These are phyloP conservation scores for Plasmodium malariae DNA, from an alignment of 169 alveolate species.

Conservation along the genomic window DNA sequence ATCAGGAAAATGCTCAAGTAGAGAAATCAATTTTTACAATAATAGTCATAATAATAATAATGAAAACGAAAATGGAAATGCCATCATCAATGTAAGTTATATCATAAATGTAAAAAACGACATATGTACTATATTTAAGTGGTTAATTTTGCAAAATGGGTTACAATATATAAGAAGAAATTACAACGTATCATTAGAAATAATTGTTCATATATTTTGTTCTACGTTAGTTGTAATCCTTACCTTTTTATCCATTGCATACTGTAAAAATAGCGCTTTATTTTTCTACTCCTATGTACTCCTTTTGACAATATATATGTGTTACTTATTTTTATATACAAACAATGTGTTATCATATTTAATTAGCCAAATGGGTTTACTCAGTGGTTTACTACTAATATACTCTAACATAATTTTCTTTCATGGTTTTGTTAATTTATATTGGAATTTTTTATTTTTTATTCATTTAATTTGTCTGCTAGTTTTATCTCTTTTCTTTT, in stretches of 20 bases:
- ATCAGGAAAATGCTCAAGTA: neutral
- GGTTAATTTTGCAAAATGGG: slow-evolving; percentile 40
- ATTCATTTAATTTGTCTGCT: slow-evolving; percentile 5
- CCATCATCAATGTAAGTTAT: neutral
- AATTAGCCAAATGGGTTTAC: slow-evolving; percentile 18
- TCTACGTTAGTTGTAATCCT: neutral
- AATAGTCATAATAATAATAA: neutral
- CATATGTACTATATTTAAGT: slow-evolving; percentile 10
- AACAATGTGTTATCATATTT: slow-evolving; percentile 8
- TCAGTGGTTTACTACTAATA: neutral
- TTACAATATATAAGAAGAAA: slow-evolving; percentile 17
- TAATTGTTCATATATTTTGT: slow-evolving; percentile 18
- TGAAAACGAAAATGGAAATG: too few species aligned
- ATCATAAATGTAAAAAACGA: slow-evolving; percentile 22
- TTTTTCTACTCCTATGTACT: neutral
- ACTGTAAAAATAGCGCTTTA: too few species aligned
- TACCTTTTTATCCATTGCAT: too few species aligned
- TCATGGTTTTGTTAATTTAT: slow-evolving; percentile 21
- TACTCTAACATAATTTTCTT: slow-evolving; percentile 29
- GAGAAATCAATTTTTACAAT: neutral
- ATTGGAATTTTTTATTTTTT: slow-evolving; percentile 2
- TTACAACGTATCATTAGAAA: slow-evolving; percentile 19
- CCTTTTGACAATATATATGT: neutral
- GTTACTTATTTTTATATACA: slow-evolving; percentile 28
- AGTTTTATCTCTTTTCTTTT: neutral